Evolutionary conservation across 2,329 filamentous ascomycete species (phyloP).

Genomic region (Phaeosphaeria sp.): DNA sequence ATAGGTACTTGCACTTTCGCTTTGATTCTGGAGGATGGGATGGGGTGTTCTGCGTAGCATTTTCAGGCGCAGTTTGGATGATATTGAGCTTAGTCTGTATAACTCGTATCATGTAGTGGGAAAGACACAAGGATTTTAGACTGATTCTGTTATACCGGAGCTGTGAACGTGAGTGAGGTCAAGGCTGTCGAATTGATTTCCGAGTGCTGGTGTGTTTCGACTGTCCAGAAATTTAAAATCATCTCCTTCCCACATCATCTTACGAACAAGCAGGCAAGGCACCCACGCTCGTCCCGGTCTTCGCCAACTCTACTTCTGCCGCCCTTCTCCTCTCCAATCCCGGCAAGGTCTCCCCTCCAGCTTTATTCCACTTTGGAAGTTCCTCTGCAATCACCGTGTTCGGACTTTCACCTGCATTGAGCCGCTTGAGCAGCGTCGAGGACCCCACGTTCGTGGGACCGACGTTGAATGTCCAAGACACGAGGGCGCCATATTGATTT

Average conservation of each 20-base stretch:
- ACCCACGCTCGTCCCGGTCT: conserved; percentile 23
- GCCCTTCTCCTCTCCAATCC: conserved; percentile 53
- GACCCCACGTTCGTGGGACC: conserved; percentile 52
- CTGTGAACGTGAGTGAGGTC: too few species aligned
- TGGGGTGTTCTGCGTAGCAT: neutral
- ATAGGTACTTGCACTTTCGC: neutral
- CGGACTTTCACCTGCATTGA: conserved; percentile 55
- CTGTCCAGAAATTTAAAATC: neutral
- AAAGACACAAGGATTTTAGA: too few species aligned
- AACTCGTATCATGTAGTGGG: too few species aligned
- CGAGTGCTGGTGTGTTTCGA: too few species aligned
- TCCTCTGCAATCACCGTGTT: conserved; percentile 54
- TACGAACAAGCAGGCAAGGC: conserved; percentile 23
- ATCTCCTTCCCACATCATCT: neutral
- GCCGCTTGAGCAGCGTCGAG: conserved; percentile 52
- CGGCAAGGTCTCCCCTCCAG: conserved; percentile 48
- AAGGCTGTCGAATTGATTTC: too few species aligned
- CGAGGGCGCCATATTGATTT: conserved; percentile 62
- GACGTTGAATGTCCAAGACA: conserved; percentile 61
- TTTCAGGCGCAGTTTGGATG: neutral
- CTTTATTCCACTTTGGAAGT: conserved; percentile 58
- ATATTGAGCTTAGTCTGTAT: neutral
- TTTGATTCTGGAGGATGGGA: neutral
- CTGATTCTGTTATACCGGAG: too few species aligned
- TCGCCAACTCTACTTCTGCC: conserved; percentile 55